Evolutionary conservation across 805 yeast species (phyloP), one percentile per base, ranked within the genome.

Genomic region (Yarrowia sp.): DNA sequence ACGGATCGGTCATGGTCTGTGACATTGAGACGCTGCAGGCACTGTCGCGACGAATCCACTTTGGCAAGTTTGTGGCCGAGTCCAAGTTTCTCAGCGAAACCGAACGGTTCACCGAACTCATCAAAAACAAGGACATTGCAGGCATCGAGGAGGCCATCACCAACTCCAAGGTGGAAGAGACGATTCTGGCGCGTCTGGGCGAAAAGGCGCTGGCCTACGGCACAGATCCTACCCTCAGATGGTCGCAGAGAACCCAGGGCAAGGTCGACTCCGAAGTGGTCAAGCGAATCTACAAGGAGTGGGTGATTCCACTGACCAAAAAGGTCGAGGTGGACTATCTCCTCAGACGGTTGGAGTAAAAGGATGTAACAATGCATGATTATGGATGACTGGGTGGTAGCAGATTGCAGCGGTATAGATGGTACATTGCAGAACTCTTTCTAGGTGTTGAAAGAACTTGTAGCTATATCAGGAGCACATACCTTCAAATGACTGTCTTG

Each of bases 51-150:
- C 84, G 99, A 76, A 91, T 95, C 72, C 99, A 95, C 79, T 95
- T 94, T 79, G 99, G 99, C 61, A 91, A 90, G 78, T 95, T 94
- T 81, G 99, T 95, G 10, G 99, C 99, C 6, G 99, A 95, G 77
- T 90, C 97, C 53, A 95, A 95, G 78, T 95, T 86, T 77, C 87
- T 83, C 73, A 79, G 82, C 34, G 95, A 93, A 70, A 83, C 81
- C 42, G 90, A 85, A 61, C 77, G 76, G 63, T 92, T 87, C 80
- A 85, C 85, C 1, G 79, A 83, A 72, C 79, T 92, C 72, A 95
- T 95, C 72, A 76, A 80, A 70, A 85, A 82, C 0, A 83, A 81
- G 68, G 97, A 95, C 75, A 79, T 85, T 8, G 79, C 81, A 13
- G 97, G 94, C 0, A 88, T 95, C 60, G 90, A 88, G 73, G 86